Base-by-base conservation (phyloP, 139 green algal genomes). In the Coelastrella sp. region DNA sequence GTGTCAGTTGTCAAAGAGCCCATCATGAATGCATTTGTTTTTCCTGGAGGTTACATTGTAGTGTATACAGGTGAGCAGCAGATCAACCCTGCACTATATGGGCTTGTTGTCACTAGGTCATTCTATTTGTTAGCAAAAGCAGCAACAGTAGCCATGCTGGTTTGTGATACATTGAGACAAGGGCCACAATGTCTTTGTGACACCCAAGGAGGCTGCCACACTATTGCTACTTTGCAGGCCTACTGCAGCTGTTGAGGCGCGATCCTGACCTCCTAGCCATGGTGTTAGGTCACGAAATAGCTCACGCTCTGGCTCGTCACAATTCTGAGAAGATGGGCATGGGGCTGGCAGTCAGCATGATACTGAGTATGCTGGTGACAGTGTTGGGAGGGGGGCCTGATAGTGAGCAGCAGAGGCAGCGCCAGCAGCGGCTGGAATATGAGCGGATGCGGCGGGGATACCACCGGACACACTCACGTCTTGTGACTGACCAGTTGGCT, bases 201-300 rank as follows among this genome's bases (percentile, higher is more conserved):
- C 45, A n/a, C n/a, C n/a, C n/a, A n/a, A n/a, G n/a, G n/a, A n/a
- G n/a, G n/a, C n/a, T n/a, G n/a, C n/a, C n/a, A n/a, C n/a, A n/a
- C n/a, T n/a, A n/a, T n/a, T n/a, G 17, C 9, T 78, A 37, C 5
- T 17, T 8, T 78, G 35, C 78, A 86, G 89, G 86, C 9, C 85
- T 93, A 6, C 77, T 93, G 25, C 66, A 89, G 50, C 81, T 93
- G 57, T 72, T 93, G 81, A 57, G 84, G 11, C 38, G 88, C 4
- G 68, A 88, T 7, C 62, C 83, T 5, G 88, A 92, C 45, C 84
- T 91, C 66, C 77, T 93, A 41, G 88, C 90, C 37, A 90, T 89
- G 60, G 90, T 93, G 45, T 85, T 93, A 59, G 89, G 88, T 23
- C 90, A 91, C 81, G 87, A 93, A 78, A 87, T 92, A 4, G 89